phyloP scores from a whole-genome alignment of 148 eudicot genomes.

The Camellia japonica region DNA sequence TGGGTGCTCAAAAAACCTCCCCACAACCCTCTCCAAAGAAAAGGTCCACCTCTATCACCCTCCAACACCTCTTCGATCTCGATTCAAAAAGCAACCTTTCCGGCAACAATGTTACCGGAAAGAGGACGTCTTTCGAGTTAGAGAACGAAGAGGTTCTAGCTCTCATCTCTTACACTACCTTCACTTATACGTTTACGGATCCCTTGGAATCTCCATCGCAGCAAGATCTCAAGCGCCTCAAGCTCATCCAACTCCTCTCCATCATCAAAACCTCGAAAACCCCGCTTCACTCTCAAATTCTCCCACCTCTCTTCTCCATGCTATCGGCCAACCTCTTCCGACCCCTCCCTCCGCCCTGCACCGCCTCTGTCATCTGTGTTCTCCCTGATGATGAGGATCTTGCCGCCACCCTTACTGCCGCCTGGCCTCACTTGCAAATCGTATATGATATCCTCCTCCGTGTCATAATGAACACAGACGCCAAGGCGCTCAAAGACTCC shows the following conservation, averaged over 20 bases:
- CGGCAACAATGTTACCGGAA: not conserved
- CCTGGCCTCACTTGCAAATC: slow-evolving; percentile 45
- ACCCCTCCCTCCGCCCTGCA: slow-evolving; percentile 37
- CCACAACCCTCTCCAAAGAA: slow-evolving; percentile 22
- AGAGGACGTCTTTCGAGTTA: not conserved
- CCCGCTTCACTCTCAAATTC: slow-evolving; percentile 22
- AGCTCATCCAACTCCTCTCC: slow-evolving; percentile 37
- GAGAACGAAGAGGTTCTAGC: slow-evolving; percentile 34
- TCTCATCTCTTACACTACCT: slow-evolving; percentile 31
- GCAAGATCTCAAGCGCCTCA: slow-evolving; percentile 37
- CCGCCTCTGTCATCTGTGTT: slow-evolving; percentile 5
- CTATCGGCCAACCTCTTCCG: slow-evolving; percentile 39
- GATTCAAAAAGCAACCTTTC: slow-evolving; percentile 20
- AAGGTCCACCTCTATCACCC: slow-evolving; percentile 25
- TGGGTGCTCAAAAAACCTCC: slow-evolving; percentile 31
- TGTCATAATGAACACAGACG: slow-evolving; percentile 19
- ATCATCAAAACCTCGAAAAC: slow-evolving; percentile 28
- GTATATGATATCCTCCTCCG: slow-evolving; percentile 39
- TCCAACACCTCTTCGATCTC: slow-evolving; percentile 31
- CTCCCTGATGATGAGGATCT: slow-evolving; percentile 42
- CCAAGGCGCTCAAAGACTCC: slow-evolving; percentile 13
- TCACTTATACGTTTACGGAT: slow-evolving; percentile 30
- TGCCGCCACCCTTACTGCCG: slow-evolving; percentile 23
- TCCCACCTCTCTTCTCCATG: slow-evolving; percentile 34
- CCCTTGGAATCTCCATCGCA: slow-evolving; percentile 31